Base-by-base conservation (phyloP, 352 stramenopile genomes). In the Blastocystis sp. region DNA sequence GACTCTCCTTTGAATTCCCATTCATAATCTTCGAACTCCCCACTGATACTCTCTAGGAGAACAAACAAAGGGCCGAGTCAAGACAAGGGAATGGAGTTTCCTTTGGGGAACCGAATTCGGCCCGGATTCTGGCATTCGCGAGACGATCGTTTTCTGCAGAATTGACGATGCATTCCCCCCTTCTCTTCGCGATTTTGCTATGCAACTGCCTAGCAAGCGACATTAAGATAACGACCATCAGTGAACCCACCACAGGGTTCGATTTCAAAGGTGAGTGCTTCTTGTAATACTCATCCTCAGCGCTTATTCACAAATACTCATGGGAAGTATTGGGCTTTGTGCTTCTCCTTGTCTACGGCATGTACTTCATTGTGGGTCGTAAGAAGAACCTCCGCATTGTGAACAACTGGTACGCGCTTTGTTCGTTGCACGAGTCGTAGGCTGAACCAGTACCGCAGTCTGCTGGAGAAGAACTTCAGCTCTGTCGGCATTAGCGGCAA, bases 341-440 rank as follows among this genome's bases (percentile, higher is more conserved):
- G n/a, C 21, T 85, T 26, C 55, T 85, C 6, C n/a, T 35, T 21
- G 35, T 69, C 31, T 85, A 85, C 50, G 74, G 51, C 9, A 55
- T 85, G 74, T 85, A 85, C 55, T 85, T 85, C 60, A 69, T 67
- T 69, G 24, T 67, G 24, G 74, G 74, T 26, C 41, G 74, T 50
- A 85, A 69, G 51, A 85, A 85, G 60, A 85, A 85, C n/a, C 12
- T 63, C n/a, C 60, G 50, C 31, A 85, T 85, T 69, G 74, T 85
- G 26, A 67, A 85, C 16, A 85, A 85, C 45, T 85, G 74, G 74
- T 69, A 51, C 0, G 37, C 50, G 13, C 2, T 51, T 41, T 3
- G 41, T 60, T 55, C 6, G 41, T 10, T 29, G 51, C 66, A 55
- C 35, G 24, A 3, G 41, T 31, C n/a, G n/a, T 19, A 85, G 74